Conservation (phyloP, 2,329 filamentous ascomycete genomes). For the Aspergillus nomiae region DNA sequence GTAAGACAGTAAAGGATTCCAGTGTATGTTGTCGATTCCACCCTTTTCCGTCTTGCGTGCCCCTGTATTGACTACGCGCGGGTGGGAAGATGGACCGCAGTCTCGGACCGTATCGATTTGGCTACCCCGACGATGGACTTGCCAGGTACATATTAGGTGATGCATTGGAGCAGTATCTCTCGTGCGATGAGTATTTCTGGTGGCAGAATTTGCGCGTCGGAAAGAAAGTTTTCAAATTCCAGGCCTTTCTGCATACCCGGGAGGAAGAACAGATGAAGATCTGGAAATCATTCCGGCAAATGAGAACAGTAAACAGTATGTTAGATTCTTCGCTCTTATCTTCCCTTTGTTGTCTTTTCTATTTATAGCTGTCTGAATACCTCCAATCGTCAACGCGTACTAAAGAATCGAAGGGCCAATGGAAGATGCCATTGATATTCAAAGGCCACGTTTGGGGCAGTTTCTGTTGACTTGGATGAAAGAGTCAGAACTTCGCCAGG, state of each 20-base stretch:
- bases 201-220: slow-evolving; percentile 6
- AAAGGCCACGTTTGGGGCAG: slow-evolving; percentile 1
- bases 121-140: slow-evolving; percentile 8
- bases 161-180: slow-evolving; percentile 2
- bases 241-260: not conserved
- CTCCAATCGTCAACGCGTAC: not conserved
- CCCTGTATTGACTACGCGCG: not conserved
- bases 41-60: not conserved
- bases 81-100: slow-evolving; percentile 1
- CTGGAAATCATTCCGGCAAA: slow-evolving; percentile 4
- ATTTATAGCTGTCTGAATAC: not conserved
- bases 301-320: slow-evolving; percentile 3
- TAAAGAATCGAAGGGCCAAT: not conserved
- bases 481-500: slow-evolving; percentile 4
- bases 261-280: slow-evolving; percentile 7
- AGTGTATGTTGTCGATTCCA: not conserved
- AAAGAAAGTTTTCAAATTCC: slow-evolving; percentile 3
- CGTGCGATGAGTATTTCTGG: slow-evolving; percentile 8
- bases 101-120: slow-evolving; percentile 6
- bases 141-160: not conserved
- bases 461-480: slow-evolving; percentile 8
- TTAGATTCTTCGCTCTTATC: not conserved
- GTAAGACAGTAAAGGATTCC: not conserved
- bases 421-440: slow-evolving; percentile 2
- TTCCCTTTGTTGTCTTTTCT: not conserved